Evolutionary conservation across 768 basidiomycete species (phyloP).

Genomic region (Mrakia frigida): DNA sequence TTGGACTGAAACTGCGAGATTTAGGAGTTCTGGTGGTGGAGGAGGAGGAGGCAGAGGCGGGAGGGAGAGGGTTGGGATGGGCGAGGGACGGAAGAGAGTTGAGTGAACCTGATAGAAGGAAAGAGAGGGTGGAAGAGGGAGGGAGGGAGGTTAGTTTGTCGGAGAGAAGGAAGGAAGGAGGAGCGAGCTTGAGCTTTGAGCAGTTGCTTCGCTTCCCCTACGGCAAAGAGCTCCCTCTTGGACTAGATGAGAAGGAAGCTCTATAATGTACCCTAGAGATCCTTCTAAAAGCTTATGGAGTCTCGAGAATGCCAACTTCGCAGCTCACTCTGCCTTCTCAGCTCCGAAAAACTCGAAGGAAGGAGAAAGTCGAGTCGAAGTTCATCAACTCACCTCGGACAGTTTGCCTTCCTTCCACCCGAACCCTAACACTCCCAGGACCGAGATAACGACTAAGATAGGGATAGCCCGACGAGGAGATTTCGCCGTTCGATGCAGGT

Average conservation of each 20-base stretch:
- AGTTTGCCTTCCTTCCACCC: neutral
- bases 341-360: no score
- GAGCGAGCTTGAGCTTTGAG: no score
- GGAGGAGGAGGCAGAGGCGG: neutral
- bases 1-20: neutral
- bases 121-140: neutral
- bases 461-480: slow-evolving; percentile 1
- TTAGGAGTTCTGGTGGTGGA: neutral
- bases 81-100: slow-evolving; percentile 2
- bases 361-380: neutral
- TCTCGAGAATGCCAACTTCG: no score
- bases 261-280: no score
- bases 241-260: no score
- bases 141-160: no score
- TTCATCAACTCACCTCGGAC: slow-evolving; percentile 7
- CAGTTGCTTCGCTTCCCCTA: no score
- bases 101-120: neutral
- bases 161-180: no score
- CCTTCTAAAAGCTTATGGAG: no score
- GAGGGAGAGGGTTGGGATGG: neutral
- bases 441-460: neutral
- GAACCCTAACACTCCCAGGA: slow-evolving; percentile 10
- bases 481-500: neutral
- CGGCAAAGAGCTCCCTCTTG: no score
- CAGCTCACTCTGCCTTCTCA: no score